phyloP scores from a whole-genome alignment of 2,329 filamentous ascomycete species.

The Trichophyton verrucosum region DNA sequence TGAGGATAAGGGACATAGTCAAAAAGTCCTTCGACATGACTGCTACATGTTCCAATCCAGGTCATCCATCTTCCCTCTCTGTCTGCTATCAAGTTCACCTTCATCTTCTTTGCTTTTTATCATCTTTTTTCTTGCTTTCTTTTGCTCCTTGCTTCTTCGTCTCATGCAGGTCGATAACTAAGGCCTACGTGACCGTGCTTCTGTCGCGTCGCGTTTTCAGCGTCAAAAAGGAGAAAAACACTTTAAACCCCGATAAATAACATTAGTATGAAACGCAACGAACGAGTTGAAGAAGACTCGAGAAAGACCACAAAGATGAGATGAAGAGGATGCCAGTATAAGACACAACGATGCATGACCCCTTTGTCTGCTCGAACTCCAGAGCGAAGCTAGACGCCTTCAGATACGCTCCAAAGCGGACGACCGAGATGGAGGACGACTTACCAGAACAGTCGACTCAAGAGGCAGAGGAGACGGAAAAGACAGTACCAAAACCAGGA shows the following conservation, averaged over 20 bases:
- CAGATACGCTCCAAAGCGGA: slow-evolving; percentile 8
- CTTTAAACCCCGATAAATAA: neutral
- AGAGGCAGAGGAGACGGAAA: neutral
- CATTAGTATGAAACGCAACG: neutral
- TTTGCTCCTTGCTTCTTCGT: neutral
- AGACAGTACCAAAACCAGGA: neutral
- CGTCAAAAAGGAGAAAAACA: neutral
- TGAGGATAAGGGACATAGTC: no score
- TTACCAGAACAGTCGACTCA: neutral
- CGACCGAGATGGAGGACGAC: neutral
- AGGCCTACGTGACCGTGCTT: neutral
- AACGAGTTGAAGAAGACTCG: neutral
- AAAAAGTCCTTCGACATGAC: no score
- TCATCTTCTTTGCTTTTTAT: neutral
- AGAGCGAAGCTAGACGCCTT: slow-evolving; percentile 30
- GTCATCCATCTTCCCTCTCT: neutral
- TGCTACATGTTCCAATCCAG: no score
- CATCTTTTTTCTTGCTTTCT: neutral
- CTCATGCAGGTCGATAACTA: neutral
- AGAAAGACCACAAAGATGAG: neutral
- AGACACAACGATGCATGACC: slow-evolving; percentile 6
- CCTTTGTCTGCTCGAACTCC: slow-evolving; percentile 19
- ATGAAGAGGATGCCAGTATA: neutral
- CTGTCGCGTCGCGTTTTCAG: neutral
- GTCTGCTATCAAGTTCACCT: neutral